phyloP scores from a whole-genome alignment of 495 filamentous ascomycete genomes.

The Penicillium antarcticum region DNA sequence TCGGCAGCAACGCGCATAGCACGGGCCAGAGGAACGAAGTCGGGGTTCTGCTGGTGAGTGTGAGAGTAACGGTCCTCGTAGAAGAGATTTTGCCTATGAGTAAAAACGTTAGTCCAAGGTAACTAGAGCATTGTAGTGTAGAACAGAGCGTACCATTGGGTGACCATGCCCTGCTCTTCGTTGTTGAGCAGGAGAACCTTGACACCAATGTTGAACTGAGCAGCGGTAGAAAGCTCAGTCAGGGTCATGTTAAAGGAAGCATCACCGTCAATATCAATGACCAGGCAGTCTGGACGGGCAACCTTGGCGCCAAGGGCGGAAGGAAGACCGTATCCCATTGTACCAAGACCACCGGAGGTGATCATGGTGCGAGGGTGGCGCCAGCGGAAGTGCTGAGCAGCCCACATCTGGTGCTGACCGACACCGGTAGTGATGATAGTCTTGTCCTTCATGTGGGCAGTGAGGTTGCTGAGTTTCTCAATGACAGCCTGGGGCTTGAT shows the following conservation, averaged over 20 bases:
- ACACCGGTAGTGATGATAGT: conserved; percentile 91
- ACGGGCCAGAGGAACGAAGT: conserved; percentile 81
- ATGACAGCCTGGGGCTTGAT: conserved; percentile 93
- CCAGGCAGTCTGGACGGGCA: conserved; percentile 77
- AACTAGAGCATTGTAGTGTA: neutral
- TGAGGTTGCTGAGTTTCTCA: conserved; percentile 75
- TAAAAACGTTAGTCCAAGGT: neutral
- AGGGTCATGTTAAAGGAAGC: conserved; percentile 96
- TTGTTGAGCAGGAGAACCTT: conserved; percentile 94
- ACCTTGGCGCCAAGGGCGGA: conserved; percentile 94
- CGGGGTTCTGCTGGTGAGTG: conserved; percentile 86
- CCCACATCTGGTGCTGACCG: conserved; percentile 98
- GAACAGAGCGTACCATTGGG: conserved; percentile 58
- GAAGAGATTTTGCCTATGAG: conserved; percentile 72
- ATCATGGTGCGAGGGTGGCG: conserved; percentile 83
- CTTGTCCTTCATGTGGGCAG: conserved; percentile 66
- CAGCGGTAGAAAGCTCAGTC: conserved; percentile 83
- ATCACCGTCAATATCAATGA: conserved; percentile 93
- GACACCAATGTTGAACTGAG: conserved; percentile 88
- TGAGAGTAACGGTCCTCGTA: conserved; percentile 91
- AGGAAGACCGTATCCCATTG: conserved; percentile 93
- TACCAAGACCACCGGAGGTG: conserved; percentile 88
- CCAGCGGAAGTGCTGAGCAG: conserved; percentile 93
- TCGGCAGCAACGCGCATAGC: conserved; percentile 76
- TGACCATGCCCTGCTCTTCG: conserved; percentile 93